phyloP scores from a whole-genome alignment of 768 basidiomycete species.

The Chalciporus pseudorubinellus region DNA sequence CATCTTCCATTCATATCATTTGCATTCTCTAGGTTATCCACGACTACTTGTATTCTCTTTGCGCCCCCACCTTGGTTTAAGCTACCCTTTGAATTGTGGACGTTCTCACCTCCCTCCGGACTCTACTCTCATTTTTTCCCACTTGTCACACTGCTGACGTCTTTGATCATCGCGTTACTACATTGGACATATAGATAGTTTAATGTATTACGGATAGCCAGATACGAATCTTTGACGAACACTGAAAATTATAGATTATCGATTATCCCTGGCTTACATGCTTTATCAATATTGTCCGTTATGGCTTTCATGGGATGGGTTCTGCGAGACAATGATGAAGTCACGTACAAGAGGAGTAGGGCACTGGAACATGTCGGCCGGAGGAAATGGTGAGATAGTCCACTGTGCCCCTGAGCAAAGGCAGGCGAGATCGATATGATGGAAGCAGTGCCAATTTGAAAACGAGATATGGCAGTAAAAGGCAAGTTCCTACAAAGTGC shows the following conservation, averaged over 20 bases:
- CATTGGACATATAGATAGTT: constrained; percentile 16
- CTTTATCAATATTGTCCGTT: too few relatives aligned
- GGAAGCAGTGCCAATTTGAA: too few relatives aligned
- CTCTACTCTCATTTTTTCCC: not conserved
- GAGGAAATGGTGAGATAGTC: too few relatives aligned
- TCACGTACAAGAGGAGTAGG: too few relatives aligned
- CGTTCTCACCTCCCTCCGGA: constrained; percentile 13
- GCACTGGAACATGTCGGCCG: too few relatives aligned
- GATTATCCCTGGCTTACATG: too few relatives aligned
- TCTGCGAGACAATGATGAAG: too few relatives aligned
- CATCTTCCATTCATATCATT: constrained; percentile 27
- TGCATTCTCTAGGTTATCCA: constrained; percentile 30
- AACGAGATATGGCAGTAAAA: too few relatives aligned
- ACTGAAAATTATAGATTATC: constrained; percentile 1
- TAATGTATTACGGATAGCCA: constrained; percentile 22
- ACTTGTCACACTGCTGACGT: constrained; percentile 1
- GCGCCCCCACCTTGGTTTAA: not conserved
- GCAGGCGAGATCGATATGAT: too few relatives aligned
- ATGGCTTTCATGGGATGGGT: too few relatives aligned
- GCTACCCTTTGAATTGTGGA: constrained; percentile 9
- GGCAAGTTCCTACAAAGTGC: too few relatives aligned
- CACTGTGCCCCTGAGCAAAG: too few relatives aligned
- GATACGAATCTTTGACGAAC: constrained; percentile 18
- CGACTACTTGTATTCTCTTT: constrained; percentile 28
- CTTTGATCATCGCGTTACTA: constrained; percentile 7